Evolutionary conservation across 176 grass and related monocot genomes (phyloP).

Genomic region (Cymbopogon citratus): DNA sequence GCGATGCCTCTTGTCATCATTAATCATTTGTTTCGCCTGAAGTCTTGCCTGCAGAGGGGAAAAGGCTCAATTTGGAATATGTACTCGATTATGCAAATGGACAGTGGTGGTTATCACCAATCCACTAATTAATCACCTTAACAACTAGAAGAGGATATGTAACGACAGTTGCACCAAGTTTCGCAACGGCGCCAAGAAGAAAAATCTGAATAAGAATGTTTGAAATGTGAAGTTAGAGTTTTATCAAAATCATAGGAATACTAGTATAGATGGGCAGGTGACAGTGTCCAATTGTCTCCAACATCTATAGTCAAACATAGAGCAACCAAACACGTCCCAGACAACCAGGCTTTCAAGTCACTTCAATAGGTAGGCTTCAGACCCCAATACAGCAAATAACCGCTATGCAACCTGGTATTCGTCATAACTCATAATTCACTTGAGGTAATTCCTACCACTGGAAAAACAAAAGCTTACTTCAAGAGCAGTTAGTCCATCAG

Average conservation of each 20-base stretch:
- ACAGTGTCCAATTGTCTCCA: neutral
- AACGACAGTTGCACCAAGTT: constrained; percentile 80
- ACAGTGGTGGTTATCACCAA: neutral
- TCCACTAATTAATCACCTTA: constrained; percentile 51
- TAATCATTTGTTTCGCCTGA: constrained; percentile 60
- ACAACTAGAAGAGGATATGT: constrained; percentile 92
- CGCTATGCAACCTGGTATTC: neutral
- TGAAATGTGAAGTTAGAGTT: constrained; percentile 5
- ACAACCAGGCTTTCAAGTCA: neutral
- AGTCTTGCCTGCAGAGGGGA: constrained; percentile 62
- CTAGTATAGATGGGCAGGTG: neutral
- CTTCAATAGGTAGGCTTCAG: neutral
- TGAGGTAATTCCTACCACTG: neutral
- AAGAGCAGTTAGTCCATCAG: constrained; percentile 77
- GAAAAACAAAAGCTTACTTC: constrained; percentile 53
- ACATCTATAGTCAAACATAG: neutral
- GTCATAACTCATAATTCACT: neutral
- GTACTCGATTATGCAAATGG: neutral
- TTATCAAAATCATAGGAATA: constrained; percentile 1
- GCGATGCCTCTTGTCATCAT: constrained; percentile 56
- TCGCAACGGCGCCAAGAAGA: constrained; percentile 91
- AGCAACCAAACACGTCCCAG: neutral
- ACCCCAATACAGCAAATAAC: neutral
- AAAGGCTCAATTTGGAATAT: neutral
- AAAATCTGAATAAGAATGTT: constrained; percentile 74